Conservation (phyloP, 176 grass and related monocot species). For the Triticum timopheevii region DNA sequence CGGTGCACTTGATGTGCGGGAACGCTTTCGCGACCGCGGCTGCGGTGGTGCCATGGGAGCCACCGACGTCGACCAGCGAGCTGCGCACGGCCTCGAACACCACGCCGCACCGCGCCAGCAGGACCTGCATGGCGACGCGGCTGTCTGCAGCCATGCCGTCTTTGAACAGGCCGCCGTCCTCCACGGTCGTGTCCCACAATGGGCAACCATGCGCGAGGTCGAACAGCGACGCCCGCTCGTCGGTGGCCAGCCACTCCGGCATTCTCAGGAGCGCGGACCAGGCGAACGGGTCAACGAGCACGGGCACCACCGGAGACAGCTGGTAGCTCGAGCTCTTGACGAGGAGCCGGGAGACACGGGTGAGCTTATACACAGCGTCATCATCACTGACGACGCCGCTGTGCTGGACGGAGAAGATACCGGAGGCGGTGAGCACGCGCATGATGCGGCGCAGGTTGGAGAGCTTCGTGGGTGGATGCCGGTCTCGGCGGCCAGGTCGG, state of each 20-base stretch:
- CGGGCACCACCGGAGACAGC: neutral
- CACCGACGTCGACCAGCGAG: neutral
- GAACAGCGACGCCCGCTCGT: neutral
- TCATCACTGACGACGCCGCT: neutral
- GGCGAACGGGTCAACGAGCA: neutral
- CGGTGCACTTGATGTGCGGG: neutral
- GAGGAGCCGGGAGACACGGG: slow-evolving; percentile 3
- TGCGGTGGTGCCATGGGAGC: neutral
- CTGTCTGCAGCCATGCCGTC: neutral
- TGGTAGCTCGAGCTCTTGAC: neutral
- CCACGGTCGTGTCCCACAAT: neutral
- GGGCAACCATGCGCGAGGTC: neutral
- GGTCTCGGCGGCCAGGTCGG: neutral
- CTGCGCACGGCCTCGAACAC: neutral
- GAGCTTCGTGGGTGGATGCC: neutral
- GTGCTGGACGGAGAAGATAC: neutral
- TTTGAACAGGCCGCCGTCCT: neutral
- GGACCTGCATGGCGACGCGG: neutral
- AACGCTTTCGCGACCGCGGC: neutral
- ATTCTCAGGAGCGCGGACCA: neutral
- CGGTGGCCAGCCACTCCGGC: slow-evolving; percentile 14
- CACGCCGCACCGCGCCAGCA: neutral
- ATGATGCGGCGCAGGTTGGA: neutral
- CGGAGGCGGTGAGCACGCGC: neutral
- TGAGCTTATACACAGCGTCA: neutral